Conservation (phyloP, 371 early-diverging fungal genomes). For the Mucor indicus region DNA sequence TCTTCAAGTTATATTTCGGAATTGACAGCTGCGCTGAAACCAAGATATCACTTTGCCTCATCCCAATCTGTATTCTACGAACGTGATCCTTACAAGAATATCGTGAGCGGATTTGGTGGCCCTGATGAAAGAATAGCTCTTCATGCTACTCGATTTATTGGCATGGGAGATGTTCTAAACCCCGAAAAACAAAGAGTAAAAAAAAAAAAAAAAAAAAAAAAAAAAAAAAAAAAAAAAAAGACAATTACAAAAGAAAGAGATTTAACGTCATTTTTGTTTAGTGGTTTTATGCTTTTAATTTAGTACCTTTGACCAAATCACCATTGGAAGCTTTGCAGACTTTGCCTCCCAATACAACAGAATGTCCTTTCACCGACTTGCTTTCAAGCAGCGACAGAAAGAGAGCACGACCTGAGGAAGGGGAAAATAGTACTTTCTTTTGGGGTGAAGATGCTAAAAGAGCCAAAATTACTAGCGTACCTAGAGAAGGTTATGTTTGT, state of each 20-base stretch:
- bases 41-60: constrained; percentile 87
- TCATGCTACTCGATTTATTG: constrained; percentile 83
- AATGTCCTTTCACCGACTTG: constrained; percentile 51
- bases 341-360: constrained; percentile 58
- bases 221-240: neutral
- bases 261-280: constrained; percentile 10
- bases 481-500: constrained; percentile 56
- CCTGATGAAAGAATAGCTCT: constrained; percentile 41
- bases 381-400: constrained; percentile 28
- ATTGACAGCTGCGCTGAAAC: constrained; percentile 58
- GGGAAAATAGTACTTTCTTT: constrained; percentile 28
- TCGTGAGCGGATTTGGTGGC: constrained; percentile 29
- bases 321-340: constrained; percentile 30
- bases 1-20: constrained; percentile 37
- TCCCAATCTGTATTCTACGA: constrained; percentile 71
- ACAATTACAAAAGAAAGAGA: neutral
- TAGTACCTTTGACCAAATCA: constrained; percentile 63
- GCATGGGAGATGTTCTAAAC: constrained; percentile 71
- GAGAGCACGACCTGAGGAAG: constrained; percentile 23
- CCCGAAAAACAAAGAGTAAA: constrained; percentile 56
- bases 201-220: neutral
- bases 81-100: constrained; percentile 80
- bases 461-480: constrained; percentile 10
- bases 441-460: constrained; percentile 37
- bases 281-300: constrained; percentile 94